These are phyloP conservation scores for Nakaseomyces glabratus DNA, from an alignment of 1,139 yeast genomes.

Conservation along the genomic window DNA sequence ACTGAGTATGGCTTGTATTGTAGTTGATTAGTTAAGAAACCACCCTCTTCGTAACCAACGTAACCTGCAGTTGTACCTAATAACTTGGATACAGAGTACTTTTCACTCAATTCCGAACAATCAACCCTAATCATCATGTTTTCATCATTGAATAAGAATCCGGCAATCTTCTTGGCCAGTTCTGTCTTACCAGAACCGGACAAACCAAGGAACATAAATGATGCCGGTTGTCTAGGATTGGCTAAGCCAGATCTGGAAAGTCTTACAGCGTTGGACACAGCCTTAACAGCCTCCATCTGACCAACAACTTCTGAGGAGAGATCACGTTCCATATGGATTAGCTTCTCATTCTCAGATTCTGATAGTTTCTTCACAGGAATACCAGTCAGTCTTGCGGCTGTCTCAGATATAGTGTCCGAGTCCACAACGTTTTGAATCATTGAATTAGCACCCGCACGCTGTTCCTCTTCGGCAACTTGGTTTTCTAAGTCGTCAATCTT, in stretches of 20 bases:
- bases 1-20: conserved; percentile 92
- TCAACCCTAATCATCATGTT: conserved; percentile 95
- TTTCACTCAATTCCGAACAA: conserved; percentile 92
- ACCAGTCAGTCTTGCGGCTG: conserved; percentile 95
- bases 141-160: conserved; percentile 90
- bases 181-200: conserved; percentile 99
- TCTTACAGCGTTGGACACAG: conserved; percentile 91
- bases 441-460: conserved; percentile 50
- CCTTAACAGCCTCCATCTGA: conserved; percentile 90
- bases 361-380: conserved; percentile 96
- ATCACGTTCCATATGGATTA: conserved; percentile 88
- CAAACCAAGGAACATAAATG: conserved; percentile 87
- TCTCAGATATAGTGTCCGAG: conserved; percentile 88
- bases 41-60: conserved; percentile 97
- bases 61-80: conserved; percentile 98
- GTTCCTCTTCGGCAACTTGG: conserved; percentile 67
- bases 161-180: conserved; percentile 91
- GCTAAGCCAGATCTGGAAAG: conserved; percentile 91
- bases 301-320: conserved; percentile 83
- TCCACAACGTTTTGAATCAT: conserved; percentile 85
- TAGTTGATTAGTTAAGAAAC: conserved; percentile 85
- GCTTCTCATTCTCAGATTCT: conserved; percentile 88
- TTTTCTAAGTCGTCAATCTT: conserved; percentile 68
- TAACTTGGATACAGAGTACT: conserved; percentile 88
- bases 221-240: conserved; percentile 93